A percentile compares a stretch with the other conserved stretches of the same genome.
These are phyloP conservation scores for Phytophthora europaea DNA, from an alignment of 352 stramenopile species.

Conservation along the genomic window DNA sequence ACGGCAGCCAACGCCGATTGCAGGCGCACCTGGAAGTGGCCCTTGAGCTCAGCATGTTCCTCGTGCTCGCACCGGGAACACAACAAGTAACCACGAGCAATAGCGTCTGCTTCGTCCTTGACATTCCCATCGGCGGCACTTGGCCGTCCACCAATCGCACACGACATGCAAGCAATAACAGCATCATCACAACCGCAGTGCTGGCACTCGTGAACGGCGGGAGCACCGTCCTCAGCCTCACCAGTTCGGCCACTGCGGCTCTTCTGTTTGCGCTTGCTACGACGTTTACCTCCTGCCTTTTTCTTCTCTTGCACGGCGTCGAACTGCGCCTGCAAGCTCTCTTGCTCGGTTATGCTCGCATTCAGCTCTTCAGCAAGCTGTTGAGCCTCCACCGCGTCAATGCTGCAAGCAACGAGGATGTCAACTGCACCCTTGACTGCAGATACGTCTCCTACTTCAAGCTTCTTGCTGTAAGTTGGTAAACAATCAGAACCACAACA, in stretches of 20 bases:
- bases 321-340: constrained; percentile 41
- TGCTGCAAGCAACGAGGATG: constrained; percentile 79
- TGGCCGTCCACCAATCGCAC: constrained; percentile 36
- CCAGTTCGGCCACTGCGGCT: constrained; percentile 40
- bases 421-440: constrained; percentile 70
- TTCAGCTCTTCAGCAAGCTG: constrained; percentile 78
- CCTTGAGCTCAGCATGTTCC: constrained; percentile 71
- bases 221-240: constrained; percentile 14
- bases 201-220: constrained; percentile 55
- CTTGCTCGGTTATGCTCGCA: constrained; percentile 42
- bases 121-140: constrained; percentile 43
- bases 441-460: constrained; percentile 77
- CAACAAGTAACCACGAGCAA: constrained; percentile 73
- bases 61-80: constrained; percentile 78
- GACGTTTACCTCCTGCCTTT: constrained; percentile 51
- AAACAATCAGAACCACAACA: constrained; percentile 1
- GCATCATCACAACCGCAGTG: constrained; percentile 80
- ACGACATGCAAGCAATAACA: constrained; percentile 74
- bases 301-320: constrained; percentile 47
- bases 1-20: constrained; percentile 41
- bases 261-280: constrained; percentile 73
- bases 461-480: constrained; percentile 61
- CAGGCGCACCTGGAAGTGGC: constrained; percentile 64
- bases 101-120: constrained; percentile 61
- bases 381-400: constrained; percentile 60